Evolutionary conservation across 345 rosid species (phyloP).

Genomic region (Alliaria petiolata): DNA sequence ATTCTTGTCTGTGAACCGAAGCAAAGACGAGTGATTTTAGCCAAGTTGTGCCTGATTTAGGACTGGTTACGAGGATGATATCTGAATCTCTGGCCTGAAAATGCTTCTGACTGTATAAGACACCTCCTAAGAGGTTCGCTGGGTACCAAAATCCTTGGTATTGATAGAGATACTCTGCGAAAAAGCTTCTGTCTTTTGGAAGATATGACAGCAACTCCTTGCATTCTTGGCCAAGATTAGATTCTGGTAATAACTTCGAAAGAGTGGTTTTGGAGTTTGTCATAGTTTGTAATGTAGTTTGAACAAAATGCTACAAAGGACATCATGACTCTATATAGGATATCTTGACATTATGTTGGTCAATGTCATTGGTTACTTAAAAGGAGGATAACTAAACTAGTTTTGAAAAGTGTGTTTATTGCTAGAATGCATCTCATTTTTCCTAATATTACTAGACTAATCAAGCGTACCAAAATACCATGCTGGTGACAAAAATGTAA

Average conservation of each 20-base stretch:
- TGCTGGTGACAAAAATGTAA: no score
- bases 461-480: no score
- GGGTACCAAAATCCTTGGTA: constrained; percentile 61
- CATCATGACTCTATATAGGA: not conserved
- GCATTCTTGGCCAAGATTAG: constrained; percentile 30
- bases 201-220: constrained; percentile 35
- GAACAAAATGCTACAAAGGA: not conserved
- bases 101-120: constrained; percentile 40
- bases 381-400: no score
- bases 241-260: constrained; percentile 37
- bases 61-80: constrained; percentile 44
- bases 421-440: no score
- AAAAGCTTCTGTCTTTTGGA: constrained; percentile 40
- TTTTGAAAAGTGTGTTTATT: no score
- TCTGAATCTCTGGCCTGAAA: constrained; percentile 45
- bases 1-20: constrained; percentile 26
- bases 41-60: constrained; percentile 68
- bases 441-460: no score
- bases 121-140: constrained; percentile 36
- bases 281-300: not conserved
- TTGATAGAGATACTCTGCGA: constrained; percentile 31
- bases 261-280: constrained; percentile 8
- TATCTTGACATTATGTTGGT: no score
- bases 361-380: no score
- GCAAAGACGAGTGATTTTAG: constrained; percentile 48